A percentile compares a stretch with the other conserved stretches of the same genome.
phyloP scores from a whole-genome alignment of 306 rosid species.

The Ochetophila trinervis region DNA sequence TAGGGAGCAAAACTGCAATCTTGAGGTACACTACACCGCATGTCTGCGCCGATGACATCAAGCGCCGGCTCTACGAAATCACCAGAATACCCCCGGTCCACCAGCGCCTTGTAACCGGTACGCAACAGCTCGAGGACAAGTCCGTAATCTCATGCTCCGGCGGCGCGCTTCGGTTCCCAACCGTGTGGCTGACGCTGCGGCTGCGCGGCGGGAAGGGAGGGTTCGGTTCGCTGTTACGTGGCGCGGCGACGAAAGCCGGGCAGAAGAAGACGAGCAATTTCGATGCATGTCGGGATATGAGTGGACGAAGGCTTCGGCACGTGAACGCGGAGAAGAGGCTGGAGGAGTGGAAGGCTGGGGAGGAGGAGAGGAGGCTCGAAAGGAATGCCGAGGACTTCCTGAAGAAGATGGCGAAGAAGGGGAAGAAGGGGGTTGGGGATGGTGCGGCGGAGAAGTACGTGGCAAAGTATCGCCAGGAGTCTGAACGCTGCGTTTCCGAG shows the following conservation, averaged over 20 bases:
- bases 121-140: conserved; percentile 43
- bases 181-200: conserved; percentile 59
- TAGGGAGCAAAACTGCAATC: conserved; percentile 80
- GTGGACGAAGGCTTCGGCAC: conserved; percentile 90
- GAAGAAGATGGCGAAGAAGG: conserved; percentile 73
- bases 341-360: conserved; percentile 86
- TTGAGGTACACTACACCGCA: conserved; percentile 54
- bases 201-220: conserved; percentile 95
- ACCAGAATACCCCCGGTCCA: conserved; percentile 64
- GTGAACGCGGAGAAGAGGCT: conserved; percentile 92
- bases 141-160: conserved; percentile 45
- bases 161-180: conserved; percentile 44
- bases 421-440: conserved; percentile 73
- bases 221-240: conserved; percentile 85
- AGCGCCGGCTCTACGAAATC: conserved; percentile 50
- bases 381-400: conserved; percentile 75
- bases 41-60: conserved; percentile 40
- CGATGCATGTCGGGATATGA: conserved; percentile 97
- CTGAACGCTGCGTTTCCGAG: conserved; percentile 70
- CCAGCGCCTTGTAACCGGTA: conserved; percentile 75
- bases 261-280: conserved; percentile 96
- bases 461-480: conserved; percentile 67
- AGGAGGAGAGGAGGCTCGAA: conserved; percentile 71
- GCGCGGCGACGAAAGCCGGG: conserved; percentile 93
- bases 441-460: conserved; percentile 77